Percentiles rank a stretch among this genome's conserved stretches.
Evolutionary conservation across 2,329 filamentous ascomycete genomes (phyloP).

Genomic region (Penicillium carneum): DNA sequence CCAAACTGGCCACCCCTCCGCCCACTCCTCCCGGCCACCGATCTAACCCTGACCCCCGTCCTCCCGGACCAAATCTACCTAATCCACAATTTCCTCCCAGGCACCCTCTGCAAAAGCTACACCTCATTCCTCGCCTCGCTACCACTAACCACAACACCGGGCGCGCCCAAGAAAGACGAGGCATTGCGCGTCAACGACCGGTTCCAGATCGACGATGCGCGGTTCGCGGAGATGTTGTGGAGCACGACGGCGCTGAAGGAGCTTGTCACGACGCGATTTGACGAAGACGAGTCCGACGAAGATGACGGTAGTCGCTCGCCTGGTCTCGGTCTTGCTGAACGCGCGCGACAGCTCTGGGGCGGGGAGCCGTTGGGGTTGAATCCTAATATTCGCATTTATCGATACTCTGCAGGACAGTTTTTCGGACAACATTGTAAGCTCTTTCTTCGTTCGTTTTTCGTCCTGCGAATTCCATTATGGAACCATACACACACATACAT

Average conservation of each 20-base stretch:
- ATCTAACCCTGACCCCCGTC: slow-evolving; percentile 67
- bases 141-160: slow-evolving; percentile 78
- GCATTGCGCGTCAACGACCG: slow-evolving; percentile 88
- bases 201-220: slow-evolving; percentile 78
- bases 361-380: slow-evolving; percentile 84
- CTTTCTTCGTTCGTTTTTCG: too few relatives aligned
- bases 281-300: slow-evolving; percentile 37
- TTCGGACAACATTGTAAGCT: slow-evolving; percentile 89
- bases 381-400: slow-evolving; percentile 86
- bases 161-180: slow-evolving; percentile 78
- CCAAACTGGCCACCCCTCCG: slow-evolving; percentile 76
- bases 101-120: slow-evolving; percentile 76
- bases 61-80: slow-evolving; percentile 74
- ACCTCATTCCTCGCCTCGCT: slow-evolving; percentile 74
- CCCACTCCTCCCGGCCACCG: slow-evolving; percentile 70
- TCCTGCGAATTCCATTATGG: too few relatives aligned
- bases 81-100: slow-evolving; percentile 76
- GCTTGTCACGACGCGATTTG: slow-evolving; percentile 54
- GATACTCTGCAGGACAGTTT: slow-evolving; percentile 84
- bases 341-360: slow-evolving; percentile 67
- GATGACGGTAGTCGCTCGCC: slow-evolving; percentile 21
- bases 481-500: neutral
- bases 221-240: slow-evolving; percentile 80
- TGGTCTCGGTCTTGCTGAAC: slow-evolving; percentile 5
- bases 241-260: slow-evolving; percentile 75